Evolutionary conservation across 106 monocot genomes (phyloP), one percentile per base, ranked within the genome.

Genomic region (Acorus gramineus): DNA sequence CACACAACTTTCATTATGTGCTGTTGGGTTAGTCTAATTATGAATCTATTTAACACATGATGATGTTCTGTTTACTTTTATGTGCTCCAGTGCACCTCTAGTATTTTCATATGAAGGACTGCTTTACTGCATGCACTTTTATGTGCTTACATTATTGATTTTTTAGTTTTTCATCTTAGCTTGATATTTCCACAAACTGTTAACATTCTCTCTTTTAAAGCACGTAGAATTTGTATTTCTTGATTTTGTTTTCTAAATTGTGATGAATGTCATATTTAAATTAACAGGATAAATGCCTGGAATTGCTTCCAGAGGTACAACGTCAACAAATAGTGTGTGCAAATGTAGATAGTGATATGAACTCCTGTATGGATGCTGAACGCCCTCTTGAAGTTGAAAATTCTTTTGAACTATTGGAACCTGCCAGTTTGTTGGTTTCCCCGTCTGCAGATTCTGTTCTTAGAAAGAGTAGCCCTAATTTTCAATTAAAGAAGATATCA

Each of bases 261-360:
- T 67, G 44, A 28, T 67, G 44, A 11, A 71, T 60, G 44, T 7
- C 13, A 49, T 71, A 3, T 51, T 69, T 28, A 28, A 28, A 9
- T n/a, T 28, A 3, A 72, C 76, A 86, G 81, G 78, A 71, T 47
- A 89, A 77, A 69, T 49, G 64, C 53, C 60, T 89, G 44, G 74
- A 82, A 5, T 77, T 87, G 73, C 80, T 92, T 47, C 92, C 92
- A 59, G 80, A 87, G 67, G 66, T 77, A 52, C 75, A 87, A 64
- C 69, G 69, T 58, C 54, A 66, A 46, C 67, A 82, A 65, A 55
- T 79, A 46, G 60, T 80, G 47, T 14, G 66, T 4, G 70, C 12
- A 61, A 55, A 64, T 43, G 28, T 66, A 11, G 67, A 78, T 12
- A 4, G 6, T 55, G 67, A n/a, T 50, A 4, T 47, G 50, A 65